Conservation (phyloP, 1,284 basidiomycete species). For the Apiotrichum siamense region DNA sequence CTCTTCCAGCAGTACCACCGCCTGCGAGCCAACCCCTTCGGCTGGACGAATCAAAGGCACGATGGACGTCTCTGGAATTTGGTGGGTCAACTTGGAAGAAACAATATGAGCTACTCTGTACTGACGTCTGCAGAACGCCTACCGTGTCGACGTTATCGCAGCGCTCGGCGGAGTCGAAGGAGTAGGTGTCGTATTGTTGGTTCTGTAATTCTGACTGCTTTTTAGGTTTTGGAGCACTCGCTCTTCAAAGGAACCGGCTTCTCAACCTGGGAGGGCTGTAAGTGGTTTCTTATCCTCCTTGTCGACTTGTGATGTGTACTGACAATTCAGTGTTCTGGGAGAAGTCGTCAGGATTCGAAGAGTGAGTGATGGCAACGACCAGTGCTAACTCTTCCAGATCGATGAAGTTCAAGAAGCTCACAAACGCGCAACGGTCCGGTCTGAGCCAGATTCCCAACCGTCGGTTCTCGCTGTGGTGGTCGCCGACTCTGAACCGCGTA, state of each 20-base stretch:
- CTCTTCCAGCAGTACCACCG: constrained; percentile 98
- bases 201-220: no score
- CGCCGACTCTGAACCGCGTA: constrained; percentile 66
- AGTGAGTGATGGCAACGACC: no score
- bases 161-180: constrained; percentile 81
- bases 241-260: constrained; percentile 92
- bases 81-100: no score
- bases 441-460: constrained; percentile 83
- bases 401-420: constrained; percentile 88
- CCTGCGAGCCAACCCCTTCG: constrained; percentile 75
- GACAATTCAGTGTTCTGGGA: constrained; percentile 71
- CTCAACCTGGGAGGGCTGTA: constrained; percentile 43
- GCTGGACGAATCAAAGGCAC: constrained; percentile 97
- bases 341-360: constrained; percentile 53
- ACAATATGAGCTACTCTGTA: no score
- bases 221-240: constrained; percentile 90
- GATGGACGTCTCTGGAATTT: constrained; percentile 99
- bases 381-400: no score
- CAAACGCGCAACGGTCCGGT: constrained; percentile 63
- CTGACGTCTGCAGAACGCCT: no score
- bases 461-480: constrained; percentile 99
- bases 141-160: constrained; percentile 98
- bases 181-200: constrained; percentile 49
- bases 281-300: background rate
- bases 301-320: background rate